These are phyloP conservation scores for Magnusiomyces sp. DNA, from an alignment of 1,139 yeast genomes.

Conservation along the genomic window DNA sequence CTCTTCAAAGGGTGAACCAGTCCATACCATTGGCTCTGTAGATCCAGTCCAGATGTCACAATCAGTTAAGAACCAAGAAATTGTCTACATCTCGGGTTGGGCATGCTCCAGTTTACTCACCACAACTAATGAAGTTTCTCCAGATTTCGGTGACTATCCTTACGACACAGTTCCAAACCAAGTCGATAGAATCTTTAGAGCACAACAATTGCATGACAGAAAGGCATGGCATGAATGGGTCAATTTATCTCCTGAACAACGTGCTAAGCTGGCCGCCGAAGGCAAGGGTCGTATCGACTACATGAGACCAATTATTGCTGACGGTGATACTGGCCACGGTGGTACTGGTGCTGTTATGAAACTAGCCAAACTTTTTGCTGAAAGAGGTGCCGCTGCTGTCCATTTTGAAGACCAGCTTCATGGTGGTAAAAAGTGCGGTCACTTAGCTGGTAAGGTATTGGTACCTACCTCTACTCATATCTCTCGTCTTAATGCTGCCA, in stretches of 20 bases:
- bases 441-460: constrained; percentile 52
- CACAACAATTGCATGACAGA: constrained; percentile 51
- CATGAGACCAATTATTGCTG: constrained; percentile 55
- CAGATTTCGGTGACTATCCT: constrained; percentile 58
- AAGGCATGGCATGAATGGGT: constrained; percentile 42
- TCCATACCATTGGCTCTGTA: constrained; percentile 52
- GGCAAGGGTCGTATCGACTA: constrained; percentile 39
- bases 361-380: constrained; percentile 54
- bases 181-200: constrained; percentile 50
- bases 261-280: constrained; percentile 19
- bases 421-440: constrained; percentile 62
- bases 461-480: constrained; percentile 55
- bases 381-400: constrained; percentile 57
- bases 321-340: constrained; percentile 65
- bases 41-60: constrained; percentile 60
- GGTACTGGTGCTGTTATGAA: constrained; percentile 58
- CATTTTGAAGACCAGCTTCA: constrained; percentile 58
- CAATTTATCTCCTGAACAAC: constrained; percentile 29
- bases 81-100: constrained; percentile 57
- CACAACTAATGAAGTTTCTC: constrained; percentile 51
- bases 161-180: constrained; percentile 61
- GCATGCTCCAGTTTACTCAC: constrained; percentile 48
- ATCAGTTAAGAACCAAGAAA: constrained; percentile 44
- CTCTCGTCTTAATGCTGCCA: constrained; percentile 47
- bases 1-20: constrained; percentile 38